Conservation (phyloP, 2,329 filamentous ascomycete species). For the Claviceps purpurea region DNA sequence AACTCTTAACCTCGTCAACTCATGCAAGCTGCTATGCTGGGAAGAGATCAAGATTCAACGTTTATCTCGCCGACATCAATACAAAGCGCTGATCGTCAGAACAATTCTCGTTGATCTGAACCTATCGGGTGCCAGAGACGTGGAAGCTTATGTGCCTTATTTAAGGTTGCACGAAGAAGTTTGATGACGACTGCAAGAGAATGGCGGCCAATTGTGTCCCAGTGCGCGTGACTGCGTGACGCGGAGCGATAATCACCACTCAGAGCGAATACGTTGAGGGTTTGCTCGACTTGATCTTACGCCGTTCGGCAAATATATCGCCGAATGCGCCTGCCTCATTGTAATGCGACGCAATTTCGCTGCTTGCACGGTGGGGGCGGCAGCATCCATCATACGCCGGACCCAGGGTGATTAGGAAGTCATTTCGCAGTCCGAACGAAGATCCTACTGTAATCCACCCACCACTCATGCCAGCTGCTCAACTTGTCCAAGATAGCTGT, state of each 20-base stretch:
- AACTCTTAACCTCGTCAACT: neutral
- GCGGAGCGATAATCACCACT: too few relatives aligned
- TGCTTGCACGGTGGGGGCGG: too few relatives aligned
- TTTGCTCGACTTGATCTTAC: too few relatives aligned
- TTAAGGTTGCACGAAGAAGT: neutral
- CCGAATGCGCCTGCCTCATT: neutral
- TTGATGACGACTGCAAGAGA: neutral
- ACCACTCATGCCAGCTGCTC: too few relatives aligned
- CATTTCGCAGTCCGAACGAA: neutral
- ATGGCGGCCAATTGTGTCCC: neutral
- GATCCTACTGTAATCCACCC: neutral
- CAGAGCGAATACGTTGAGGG: too few relatives aligned
- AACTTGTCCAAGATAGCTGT: too few relatives aligned
- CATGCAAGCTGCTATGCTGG: neutral
- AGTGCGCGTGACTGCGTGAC: too few relatives aligned
- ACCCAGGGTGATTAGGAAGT: neutral
- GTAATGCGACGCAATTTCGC: neutral
- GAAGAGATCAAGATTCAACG: neutral
- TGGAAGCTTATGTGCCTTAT: neutral
- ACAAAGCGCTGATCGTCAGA: too few relatives aligned
- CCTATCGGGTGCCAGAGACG: neutral
- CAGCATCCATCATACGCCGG: neutral
- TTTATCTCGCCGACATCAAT: neutral
- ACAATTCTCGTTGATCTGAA: too few relatives aligned
- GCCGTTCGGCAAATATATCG: neutral